Evolutionary conservation across 345 rosid species (phyloP), one percentile per base, ranked within the genome.

Genomic region (Moricandia moricandioides): DNA sequence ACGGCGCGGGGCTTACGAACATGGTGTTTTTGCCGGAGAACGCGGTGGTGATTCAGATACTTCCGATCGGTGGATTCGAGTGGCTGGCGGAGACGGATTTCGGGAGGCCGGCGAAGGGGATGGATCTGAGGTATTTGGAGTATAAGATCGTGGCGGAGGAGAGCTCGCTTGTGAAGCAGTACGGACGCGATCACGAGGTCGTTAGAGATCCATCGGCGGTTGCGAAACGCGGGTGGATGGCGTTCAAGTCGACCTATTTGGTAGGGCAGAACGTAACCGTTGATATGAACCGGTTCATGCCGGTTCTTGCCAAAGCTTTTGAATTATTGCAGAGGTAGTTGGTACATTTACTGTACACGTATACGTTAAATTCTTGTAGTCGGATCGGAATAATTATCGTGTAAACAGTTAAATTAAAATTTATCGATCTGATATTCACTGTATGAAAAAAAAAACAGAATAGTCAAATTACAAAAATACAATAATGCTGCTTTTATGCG

Each of bases 1-100:
- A 87, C 67, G 98, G 98, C 55, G 98, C 97, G 11, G 98, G 96
- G 1, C 65, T 91, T 0, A 88, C 98, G 8, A 93, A 93, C 82
- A 84, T 86, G 74, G 86, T 89, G 52, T 93, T 89, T 69, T 81
- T 93, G 30, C 98, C 97, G 2, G 94, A 84, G n/a, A 83, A 87
- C n/a, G 94, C 98, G 13, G 65, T 89, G 16, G 47, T 91, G 78
- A 80, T 94, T n/a, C 97, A 91, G 69, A 81, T 91, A 6, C 71
- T 91, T 14, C 98, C 97, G 0, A 35, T 87, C 1, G 97, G 95
- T 37, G 86, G 86, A 54, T 65, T 83, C 55, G 90, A 83, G 33
- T 91, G 91, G 91, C 63, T 86, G 0, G 88, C 89, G 1, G 86
- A 70, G 58, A 43, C 72, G 1, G 83, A 70, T 43, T 91, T 86